Conservation (phyloP, 1,139 yeast genomes). For the Yamadazyma oceani region DNA sequence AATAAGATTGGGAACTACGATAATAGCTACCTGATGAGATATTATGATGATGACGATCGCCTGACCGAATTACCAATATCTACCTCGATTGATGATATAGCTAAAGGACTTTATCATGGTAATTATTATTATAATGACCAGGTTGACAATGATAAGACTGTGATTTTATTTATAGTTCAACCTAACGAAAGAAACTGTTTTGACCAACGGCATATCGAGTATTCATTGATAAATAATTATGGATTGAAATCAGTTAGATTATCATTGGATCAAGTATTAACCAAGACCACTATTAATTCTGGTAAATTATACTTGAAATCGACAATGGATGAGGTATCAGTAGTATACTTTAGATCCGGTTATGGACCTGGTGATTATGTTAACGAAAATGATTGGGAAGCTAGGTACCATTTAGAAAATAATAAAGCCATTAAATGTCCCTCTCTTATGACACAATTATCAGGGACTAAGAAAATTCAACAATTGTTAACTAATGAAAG, state of each 20-base stretch:
- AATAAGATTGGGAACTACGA: slow-evolving; percentile 58
- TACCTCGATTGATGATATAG: slow-evolving; percentile 57
- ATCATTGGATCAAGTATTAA: slow-evolving; percentile 60
- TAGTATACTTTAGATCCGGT: slow-evolving; percentile 88
- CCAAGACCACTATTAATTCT: slow-evolving; percentile 37
- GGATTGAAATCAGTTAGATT: slow-evolving; percentile 64
- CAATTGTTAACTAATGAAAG: slow-evolving; percentile 69
- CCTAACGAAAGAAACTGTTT: slow-evolving; percentile 83
- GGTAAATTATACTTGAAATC: slow-evolving; percentile 51
- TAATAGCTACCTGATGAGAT: slow-evolving; percentile 30
- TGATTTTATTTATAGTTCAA: slow-evolving; percentile 81
- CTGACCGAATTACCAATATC: slow-evolving; percentile 59
- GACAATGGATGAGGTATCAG: slow-evolving; percentile 72
- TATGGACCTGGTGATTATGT: slow-evolving; percentile 79
- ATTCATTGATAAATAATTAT: slow-evolving; percentile 55
- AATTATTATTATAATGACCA: slow-evolving; percentile 49
- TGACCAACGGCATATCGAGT: slow-evolving; percentile 87
- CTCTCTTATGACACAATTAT: slow-evolving; percentile 78
- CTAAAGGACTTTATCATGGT: slow-evolving; percentile 72
- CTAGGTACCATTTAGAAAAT: slow-evolving; percentile 69
- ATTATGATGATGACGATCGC: slow-evolving; percentile 37
- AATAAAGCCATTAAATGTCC: slow-evolving; percentile 90
- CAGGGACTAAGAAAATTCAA: slow-evolving; percentile 92
- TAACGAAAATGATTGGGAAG: slow-evolving; percentile 65
- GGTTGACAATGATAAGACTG: slow-evolving; percentile 31